phyloP scores from a whole-genome alignment of 345 rosid genomes.

The Litchi chinensis region DNA sequence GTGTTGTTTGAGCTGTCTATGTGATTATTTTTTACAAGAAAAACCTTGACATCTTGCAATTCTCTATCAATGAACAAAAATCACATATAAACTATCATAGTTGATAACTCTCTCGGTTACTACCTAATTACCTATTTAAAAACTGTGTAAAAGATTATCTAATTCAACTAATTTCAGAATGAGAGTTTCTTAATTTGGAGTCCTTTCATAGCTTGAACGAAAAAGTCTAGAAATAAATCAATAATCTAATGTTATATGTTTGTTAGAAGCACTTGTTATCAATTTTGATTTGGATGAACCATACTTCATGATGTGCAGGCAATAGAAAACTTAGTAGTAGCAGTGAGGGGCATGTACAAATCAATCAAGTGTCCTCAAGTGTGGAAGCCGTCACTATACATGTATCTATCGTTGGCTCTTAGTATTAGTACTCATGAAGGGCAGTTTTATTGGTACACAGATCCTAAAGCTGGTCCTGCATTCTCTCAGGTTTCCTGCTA shows the following conservation, averaged over 20 bases:
- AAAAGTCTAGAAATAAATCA: no score
- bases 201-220: neutral
- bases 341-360: slow-evolving; percentile 53
- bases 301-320: slow-evolving; percentile 35
- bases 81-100: no score
- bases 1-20: neutral
- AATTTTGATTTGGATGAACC: neutral
- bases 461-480: slow-evolving; percentile 76
- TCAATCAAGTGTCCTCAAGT: slow-evolving; percentile 74
- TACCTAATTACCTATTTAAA: neutral
- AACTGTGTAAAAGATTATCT: neutral
- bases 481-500: slow-evolving; percentile 63
- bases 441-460: slow-evolving; percentile 88
- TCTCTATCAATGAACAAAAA: neutral
- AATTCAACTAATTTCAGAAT: neutral
- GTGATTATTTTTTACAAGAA: neutral
- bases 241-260: neutral
- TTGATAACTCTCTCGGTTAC: neutral
- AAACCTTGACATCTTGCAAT: neutral
- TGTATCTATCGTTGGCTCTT: slow-evolving; percentile 75
- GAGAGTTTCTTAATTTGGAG: neutral
- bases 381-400: slow-evolving; percentile 86
- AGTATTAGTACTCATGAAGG: slow-evolving; percentile 84
- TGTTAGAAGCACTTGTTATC: neutral
- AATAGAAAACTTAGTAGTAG: slow-evolving; percentile 44